Base-by-base conservation (phyloP, 73 alveolate species). In the Halteria grandinella region DNA sequence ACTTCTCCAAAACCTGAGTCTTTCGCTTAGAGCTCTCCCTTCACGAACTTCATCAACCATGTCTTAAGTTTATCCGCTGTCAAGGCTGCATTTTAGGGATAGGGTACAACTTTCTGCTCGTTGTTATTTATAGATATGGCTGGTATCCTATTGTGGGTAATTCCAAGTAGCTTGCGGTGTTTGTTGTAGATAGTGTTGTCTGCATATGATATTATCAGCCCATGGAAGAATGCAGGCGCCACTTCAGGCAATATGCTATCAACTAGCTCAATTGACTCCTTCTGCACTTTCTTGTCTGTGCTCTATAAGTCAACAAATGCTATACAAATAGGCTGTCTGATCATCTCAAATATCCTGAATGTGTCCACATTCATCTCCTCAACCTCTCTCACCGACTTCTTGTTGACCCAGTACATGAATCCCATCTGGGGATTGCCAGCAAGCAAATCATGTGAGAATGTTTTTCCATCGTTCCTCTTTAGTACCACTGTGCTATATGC, bases 61-160 rank as follows among this genome's bases (percentile, higher is more conserved):
- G 54, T 25, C 18, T 21, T 24, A 4, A 66, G 15, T 7, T 24
- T 12, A 20, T 43, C 48, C 4, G 14, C 37, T 5, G 82, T 82
- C 33, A 82, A 17, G 14, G 32, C 52, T 28, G 40, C 36, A 24
- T 57, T 41, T 39, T 79, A 34, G 3, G 86, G 87, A 47, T 25
- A 82, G 17, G 80, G 81, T 10, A n/a, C n/a, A n/a, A 72, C 74
- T 47, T 33, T 70, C 23, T 64, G 69, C 44, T 72, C 91, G 18
- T 49, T 72, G 17, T 25, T 44, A 24, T 51, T 69, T 7, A 82
- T 36, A 4, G 86, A 72, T n/a, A 82, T 20, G 7, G 91, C 76
- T 15, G 91, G 91, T 0, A 69, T 47, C 25, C 55, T 79, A 11
- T 55, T 47, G 62, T 79, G 82, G 0, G 53, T 18, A n/a, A 82